Percentiles rank a stretch among this genome's conserved stretches.
phyloP scores from a whole-genome alignment of 2,329 filamentous ascomycete genomes.

The Diaporthe citrichinensis region DNA sequence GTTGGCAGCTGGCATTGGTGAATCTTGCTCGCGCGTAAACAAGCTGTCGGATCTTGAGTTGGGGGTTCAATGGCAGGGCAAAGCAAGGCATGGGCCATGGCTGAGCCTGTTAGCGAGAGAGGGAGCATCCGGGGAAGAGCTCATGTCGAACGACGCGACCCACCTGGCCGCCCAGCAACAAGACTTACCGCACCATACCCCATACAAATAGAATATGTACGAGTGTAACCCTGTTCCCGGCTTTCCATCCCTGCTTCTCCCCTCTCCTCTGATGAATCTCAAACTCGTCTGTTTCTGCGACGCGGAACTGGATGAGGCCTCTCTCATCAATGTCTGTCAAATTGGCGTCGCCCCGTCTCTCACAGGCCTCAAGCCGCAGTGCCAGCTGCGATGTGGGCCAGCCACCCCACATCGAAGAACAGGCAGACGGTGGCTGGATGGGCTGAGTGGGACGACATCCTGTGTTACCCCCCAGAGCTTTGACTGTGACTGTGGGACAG shows the following conservation, averaged over 20 bases:
- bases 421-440: conserved; percentile 8
- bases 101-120: conserved; percentile 14
- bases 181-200: conserved; percentile 10
- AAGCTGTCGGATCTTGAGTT: conserved; percentile 1
- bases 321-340: neutral
- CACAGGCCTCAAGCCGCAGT: neutral
- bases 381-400: neutral
- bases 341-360: neutral
- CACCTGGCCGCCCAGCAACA: conserved; percentile 11
- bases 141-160: conserved; percentile 1
- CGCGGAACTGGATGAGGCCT: conserved; percentile 23
- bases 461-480: neutral
- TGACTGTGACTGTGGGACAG: neutral
- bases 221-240: conserved; percentile 30
- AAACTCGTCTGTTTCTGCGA: conserved; percentile 25
- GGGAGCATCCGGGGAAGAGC: neutral
- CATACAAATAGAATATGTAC: neutral
- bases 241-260: conserved; percentile 15
- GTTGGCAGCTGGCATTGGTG: conserved; percentile 21
- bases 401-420: neutral
- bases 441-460: neutral
- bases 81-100: conserved; percentile 20
- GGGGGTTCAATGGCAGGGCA: conserved; percentile 23
- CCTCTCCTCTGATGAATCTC: conserved; percentile 26
- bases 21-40: neutral